These are phyloP conservation scores for Friedmanniomyces endolithicus DNA, from an alignment of 495 filamentous ascomycete genomes.

Conservation along the genomic window DNA sequence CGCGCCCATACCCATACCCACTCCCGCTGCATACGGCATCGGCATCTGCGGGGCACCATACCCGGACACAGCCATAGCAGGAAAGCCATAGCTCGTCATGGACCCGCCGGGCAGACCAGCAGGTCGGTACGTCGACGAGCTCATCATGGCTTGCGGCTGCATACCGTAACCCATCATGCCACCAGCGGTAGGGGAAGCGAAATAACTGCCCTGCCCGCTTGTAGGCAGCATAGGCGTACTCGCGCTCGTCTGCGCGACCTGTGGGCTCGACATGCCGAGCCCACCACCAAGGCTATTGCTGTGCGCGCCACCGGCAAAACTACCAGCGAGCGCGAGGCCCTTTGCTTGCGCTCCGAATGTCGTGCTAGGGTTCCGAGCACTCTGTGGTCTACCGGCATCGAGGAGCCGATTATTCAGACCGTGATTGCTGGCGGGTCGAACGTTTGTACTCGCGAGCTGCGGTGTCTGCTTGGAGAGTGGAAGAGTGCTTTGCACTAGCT, in stretches of 20 bases:
- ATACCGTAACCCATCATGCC: too few relatives aligned
- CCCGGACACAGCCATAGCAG: slow-evolving; percentile 23
- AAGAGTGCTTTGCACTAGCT: slow-evolving; percentile 22
- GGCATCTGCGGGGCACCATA: background rate
- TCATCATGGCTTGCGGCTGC: slow-evolving; percentile 7
- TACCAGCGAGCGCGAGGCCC: slow-evolving; percentile 24
- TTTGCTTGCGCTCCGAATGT: slow-evolving; percentile 19
- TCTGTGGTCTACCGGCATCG: slow-evolving; percentile 4
- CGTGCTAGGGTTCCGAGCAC: slow-evolving; percentile 21
- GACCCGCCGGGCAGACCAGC: background rate
- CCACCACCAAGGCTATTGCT: slow-evolving; percentile 39
- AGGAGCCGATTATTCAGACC: slow-evolving; percentile 23
- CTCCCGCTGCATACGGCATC: background rate
- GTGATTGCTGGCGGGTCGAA: slow-evolving; percentile 9
- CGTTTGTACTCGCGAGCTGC: slow-evolving; percentile 19
- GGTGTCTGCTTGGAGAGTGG: slow-evolving; percentile 20
- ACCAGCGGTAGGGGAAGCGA: slow-evolving; percentile 7
- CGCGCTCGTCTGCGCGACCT: slow-evolving; percentile 2
- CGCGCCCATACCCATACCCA: slow-evolving; percentile 2
- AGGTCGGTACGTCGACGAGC: slow-evolving; percentile 3
- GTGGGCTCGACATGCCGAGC: slow-evolving; percentile 3
- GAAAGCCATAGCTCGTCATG: slow-evolving; percentile 19
- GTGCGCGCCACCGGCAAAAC: slow-evolving; percentile 40
- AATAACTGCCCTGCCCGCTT: slow-evolving; percentile 1
- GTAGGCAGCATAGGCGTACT: slow-evolving; percentile 4